Evolutionary conservation across 2,329 filamentous ascomycete genomes (phyloP).

Genomic region (Seiridium unicorne): DNA sequence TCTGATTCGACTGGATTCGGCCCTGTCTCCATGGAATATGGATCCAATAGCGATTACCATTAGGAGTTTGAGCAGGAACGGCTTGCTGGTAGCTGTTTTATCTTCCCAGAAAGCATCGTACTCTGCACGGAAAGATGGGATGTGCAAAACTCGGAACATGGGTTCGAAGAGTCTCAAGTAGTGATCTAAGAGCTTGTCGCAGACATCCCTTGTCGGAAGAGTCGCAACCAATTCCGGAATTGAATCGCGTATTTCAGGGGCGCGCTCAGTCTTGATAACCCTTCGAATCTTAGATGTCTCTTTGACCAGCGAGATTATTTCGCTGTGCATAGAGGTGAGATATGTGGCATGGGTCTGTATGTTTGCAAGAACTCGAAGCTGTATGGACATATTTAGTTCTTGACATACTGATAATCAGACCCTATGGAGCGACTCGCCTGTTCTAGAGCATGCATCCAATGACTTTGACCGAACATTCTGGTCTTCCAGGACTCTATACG

Average conservation of each 20-base stretch:
- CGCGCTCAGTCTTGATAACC: not conserved
- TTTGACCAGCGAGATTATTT: not conserved
- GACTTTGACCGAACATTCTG: not conserved
- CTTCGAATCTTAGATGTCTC: not conserved
- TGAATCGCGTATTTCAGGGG: not conserved
- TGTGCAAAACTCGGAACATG: constrained; percentile 8
- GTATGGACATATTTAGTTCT: not conserved
- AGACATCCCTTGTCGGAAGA: not conserved
- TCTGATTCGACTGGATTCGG: constrained; percentile 16
- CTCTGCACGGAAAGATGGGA: not conserved
- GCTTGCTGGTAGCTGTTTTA: not conserved
- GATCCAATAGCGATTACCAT: constrained; percentile 22
- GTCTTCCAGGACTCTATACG: not conserved
- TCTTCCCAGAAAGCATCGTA: not conserved
- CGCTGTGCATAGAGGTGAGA: not conserved
- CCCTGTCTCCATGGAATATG: constrained; percentile 16
- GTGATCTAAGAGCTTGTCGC: constrained; percentile 1
- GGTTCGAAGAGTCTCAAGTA: constrained; percentile 7
- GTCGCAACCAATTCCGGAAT: not conserved
- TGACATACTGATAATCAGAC: not conserved
- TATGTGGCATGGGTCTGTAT: not conserved
- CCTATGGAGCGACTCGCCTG: not conserved
- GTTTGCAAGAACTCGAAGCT: constrained; percentile 1
- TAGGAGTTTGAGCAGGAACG: constrained; percentile 20
- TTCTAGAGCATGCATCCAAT: constrained; percentile 4